Conservation (phyloP, 768 basidiomycete genomes). For the Mycena haematopus region DNA sequence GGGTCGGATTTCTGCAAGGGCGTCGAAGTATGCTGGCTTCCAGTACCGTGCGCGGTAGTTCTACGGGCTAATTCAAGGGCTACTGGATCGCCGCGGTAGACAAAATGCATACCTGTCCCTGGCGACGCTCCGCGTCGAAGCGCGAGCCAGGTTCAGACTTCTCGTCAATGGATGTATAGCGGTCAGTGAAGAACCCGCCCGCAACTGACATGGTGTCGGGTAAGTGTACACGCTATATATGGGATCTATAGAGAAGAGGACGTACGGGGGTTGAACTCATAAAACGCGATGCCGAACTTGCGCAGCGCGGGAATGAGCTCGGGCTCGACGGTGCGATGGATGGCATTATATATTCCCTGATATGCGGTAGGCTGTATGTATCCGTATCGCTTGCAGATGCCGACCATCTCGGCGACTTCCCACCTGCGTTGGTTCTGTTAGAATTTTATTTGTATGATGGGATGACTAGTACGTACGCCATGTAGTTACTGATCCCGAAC, state of each 20-base stretch:
- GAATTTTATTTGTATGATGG: too few relatives aligned
- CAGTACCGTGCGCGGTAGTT: slow-evolving; percentile 49
- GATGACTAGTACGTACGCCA: slow-evolving; percentile 44
- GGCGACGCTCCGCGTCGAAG: slow-evolving; percentile 50
- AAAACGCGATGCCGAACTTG: slow-evolving; percentile 62
- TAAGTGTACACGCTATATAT: neutral
- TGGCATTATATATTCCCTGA: slow-evolving; percentile 52
- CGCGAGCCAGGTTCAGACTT: slow-evolving; percentile 56
- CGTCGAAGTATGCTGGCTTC: slow-evolving; percentile 58
- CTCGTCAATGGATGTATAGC: slow-evolving; percentile 48
- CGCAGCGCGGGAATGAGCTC: slow-evolving; percentile 62
- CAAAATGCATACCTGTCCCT: slow-evolving; percentile 48
- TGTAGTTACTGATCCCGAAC: slow-evolving; percentile 69
- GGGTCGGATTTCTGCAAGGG: slow-evolving; percentile 49
- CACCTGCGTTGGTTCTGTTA: slow-evolving; percentile 40
- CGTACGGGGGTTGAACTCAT: slow-evolving; percentile 60
- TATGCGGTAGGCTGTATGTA: slow-evolving; percentile 63
- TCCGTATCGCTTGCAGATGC: slow-evolving; percentile 59
- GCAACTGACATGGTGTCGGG: slow-evolving; percentile 48
- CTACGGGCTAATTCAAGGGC: neutral
- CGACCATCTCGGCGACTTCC: slow-evolving; percentile 68
- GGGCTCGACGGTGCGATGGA: slow-evolving; percentile 48
- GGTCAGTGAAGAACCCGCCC: slow-evolving; percentile 65
- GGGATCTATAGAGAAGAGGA: neutral
- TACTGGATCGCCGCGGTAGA: neutral